Evolutionary conservation across 495 filamentous ascomycete species (phyloP).

Genomic region (Friedmanniomyces endolithicus): DNA sequence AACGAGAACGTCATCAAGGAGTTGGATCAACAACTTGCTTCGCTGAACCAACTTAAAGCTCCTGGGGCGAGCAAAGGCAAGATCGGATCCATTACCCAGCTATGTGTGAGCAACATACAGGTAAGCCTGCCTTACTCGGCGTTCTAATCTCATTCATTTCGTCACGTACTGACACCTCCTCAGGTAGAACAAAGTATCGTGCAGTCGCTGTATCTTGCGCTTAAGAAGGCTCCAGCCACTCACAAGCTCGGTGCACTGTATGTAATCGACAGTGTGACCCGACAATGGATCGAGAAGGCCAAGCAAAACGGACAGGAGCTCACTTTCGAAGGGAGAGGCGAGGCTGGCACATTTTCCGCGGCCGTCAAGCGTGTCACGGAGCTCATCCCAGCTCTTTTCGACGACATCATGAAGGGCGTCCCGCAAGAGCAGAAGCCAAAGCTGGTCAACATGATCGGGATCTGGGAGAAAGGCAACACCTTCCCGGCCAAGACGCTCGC

Average conservation of each 20-base stretch:
- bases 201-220: conserved; percentile 90
- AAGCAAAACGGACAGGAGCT: conserved; percentile 70
- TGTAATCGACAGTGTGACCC: conserved; percentile 99
- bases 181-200: conserved; percentile 93
- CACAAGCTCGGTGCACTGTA: conserved; percentile 99
- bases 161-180: conserved; percentile 16
- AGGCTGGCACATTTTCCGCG: conserved; percentile 84
- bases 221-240: conserved; percentile 87
- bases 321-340: conserved; percentile 41
- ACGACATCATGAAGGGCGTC: conserved; percentile 78
- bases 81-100: conserved; percentile 68
- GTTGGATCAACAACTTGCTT: conserved; percentile 78
- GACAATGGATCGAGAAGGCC: conserved; percentile 94
- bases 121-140: conserved; percentile 42
- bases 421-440: conserved; percentile 98
- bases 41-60: conserved; percentile 79
- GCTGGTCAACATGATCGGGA: conserved; percentile 89
- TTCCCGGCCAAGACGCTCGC: conserved; percentile 74
- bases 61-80: conserved; percentile 88
- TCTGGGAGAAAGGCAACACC: conserved; percentile 91
- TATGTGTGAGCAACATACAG: conserved; percentile 86
- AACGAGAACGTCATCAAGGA: conserved; percentile 55
- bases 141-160: neutral
- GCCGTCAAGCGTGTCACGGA: conserved; percentile 95
- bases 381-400: conserved; percentile 83